Percentiles rank a stretch among this genome's conserved stretches.
Evolutionary conservation across 495 filamentous ascomycete species (phyloP).

Genomic region (Talaromyces borbonicus): DNA sequence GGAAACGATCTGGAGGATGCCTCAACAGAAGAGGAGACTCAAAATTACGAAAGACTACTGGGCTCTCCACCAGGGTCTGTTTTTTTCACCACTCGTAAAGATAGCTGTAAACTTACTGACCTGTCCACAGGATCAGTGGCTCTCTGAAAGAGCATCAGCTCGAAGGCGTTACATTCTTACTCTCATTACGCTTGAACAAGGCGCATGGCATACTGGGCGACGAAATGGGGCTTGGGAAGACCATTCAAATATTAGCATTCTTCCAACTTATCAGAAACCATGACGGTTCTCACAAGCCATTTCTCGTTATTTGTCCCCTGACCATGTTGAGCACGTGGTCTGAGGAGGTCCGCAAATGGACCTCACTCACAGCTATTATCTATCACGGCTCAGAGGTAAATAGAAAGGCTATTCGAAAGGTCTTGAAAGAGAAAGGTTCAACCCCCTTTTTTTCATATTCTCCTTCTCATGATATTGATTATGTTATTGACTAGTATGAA

Average conservation of each 20-base stretch:
- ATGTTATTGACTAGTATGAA: neutral
- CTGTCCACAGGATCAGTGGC: conserved; percentile 21
- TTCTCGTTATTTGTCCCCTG: conserved; percentile 51
- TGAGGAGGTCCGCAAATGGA: conserved; percentile 47
- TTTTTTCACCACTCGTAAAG: neutral
- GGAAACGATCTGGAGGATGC: neutral
- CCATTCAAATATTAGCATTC: conserved; percentile 47
- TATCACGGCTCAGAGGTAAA: conserved; percentile 47
- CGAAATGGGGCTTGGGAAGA: conserved; percentile 59
- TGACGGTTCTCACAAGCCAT: conserved; percentile 33
- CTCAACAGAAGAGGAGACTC: neutral
- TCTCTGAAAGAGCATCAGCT: conserved; percentile 57
- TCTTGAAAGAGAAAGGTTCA: neutral
- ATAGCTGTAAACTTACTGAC: neutral
- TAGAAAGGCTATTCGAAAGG: conserved; percentile 10
- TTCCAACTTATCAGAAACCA: conserved; percentile 41
- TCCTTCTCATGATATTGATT: neutral
- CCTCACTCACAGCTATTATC: conserved; percentile 40
- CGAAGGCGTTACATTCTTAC: conserved; percentile 49
- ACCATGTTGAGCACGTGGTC: conserved; percentile 50
- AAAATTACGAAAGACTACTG: neutral
- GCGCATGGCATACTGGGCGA: conserved; percentile 50
- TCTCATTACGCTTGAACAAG: conserved; percentile 49
- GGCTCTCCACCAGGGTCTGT: conserved; percentile 39
- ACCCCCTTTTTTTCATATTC: neutral